Evolutionary conservation across 352 stramenopile genomes (phyloP).

Genomic region (Hyaloperonospora arabidopsidis): DNA sequence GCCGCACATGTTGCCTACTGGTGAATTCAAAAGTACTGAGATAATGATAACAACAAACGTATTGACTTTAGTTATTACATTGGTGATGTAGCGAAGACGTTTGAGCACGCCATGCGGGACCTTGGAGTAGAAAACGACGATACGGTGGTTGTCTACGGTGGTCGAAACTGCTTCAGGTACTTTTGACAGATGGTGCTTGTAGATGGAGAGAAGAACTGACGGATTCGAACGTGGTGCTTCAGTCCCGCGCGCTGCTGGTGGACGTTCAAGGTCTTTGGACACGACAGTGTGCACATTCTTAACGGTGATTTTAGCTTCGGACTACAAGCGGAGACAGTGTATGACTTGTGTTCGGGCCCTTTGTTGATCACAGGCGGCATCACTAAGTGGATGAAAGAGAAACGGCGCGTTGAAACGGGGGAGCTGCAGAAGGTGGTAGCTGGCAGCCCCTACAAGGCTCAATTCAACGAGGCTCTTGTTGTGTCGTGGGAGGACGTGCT

Average conservation of each 20-base stretch:
- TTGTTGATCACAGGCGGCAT: slow-evolving; percentile 37
- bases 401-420: slow-evolving; percentile 33
- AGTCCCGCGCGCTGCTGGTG: slow-evolving; percentile 79
- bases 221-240: background rate
- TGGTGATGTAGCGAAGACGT: slow-evolving; percentile 34
- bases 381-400: slow-evolving; percentile 63
- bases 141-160: slow-evolving; percentile 75
- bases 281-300: slow-evolving; percentile 81
- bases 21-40: slow-evolving; percentile 7
- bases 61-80: background rate
- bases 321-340: background rate
- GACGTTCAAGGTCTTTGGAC: slow-evolving; percentile 88
- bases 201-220: background rate
- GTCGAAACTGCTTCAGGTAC: slow-evolving; percentile 75
- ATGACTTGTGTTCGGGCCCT: background rate
- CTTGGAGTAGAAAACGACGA: slow-evolving; percentile 65
- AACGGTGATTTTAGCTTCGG: slow-evolving; percentile 39
- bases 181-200: background rate
- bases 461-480: slow-evolving; percentile 39
- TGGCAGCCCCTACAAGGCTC: slow-evolving; percentile 36
- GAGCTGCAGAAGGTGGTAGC: slow-evolving; percentile 23
- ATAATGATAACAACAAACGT: background rate
- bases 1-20: slow-evolving; percentile 78
- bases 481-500: slow-evolving; percentile 59
- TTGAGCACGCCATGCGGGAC: slow-evolving; percentile 55